These are phyloP conservation scores for Peniophora sp. DNA, from an alignment of 1,284 basidiomycete species.

Conservation along the genomic window DNA sequence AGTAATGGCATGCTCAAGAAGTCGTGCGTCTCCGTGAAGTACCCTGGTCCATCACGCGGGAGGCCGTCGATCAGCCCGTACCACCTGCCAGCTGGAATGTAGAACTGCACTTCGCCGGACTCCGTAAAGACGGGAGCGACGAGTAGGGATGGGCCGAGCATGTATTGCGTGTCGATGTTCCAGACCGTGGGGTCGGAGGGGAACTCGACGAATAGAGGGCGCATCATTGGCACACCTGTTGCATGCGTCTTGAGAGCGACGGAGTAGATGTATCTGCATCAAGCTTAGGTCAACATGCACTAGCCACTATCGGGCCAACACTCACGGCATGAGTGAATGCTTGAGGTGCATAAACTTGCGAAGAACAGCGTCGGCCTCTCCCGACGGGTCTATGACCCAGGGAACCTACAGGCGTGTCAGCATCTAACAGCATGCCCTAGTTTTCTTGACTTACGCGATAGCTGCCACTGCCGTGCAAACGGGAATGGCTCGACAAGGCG, in stretches of 20 bases:
- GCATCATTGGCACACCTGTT: slow-evolving; percentile 57
- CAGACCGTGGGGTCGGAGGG: slow-evolving; percentile 57
- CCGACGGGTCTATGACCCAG: slow-evolving; percentile 29
- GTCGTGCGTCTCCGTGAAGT: slow-evolving; percentile 50
- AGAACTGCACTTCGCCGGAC: slow-evolving; percentile 54
- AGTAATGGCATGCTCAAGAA: slow-evolving; percentile 59
- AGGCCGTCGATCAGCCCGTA: slow-evolving; percentile 51
- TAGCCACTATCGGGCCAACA: slow-evolving; percentile 34
- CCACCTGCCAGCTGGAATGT: slow-evolving; percentile 61
- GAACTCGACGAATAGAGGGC: slow-evolving; percentile 73
- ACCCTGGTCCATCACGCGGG: slow-evolving; percentile 39
- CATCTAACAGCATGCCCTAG: slow-evolving; percentile 58
- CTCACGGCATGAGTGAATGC: slow-evolving; percentile 68
- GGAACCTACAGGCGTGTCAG: slow-evolving; percentile 11
- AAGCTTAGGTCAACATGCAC: neutral
- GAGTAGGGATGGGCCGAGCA: slow-evolving; percentile 63
- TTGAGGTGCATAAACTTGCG: slow-evolving; percentile 59
- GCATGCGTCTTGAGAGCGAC: slow-evolving; percentile 53
- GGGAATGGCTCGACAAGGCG: slow-evolving; percentile 66
- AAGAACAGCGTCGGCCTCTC: neutral
- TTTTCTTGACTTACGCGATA: slow-evolving; percentile 48
- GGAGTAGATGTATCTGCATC: neutral
- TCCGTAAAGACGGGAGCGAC: slow-evolving; percentile 67
- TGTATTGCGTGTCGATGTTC: slow-evolving; percentile 60
- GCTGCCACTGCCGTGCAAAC: slow-evolving; percentile 65